Evolutionary conservation across 768 basidiomycete species (phyloP), one percentile per base, ranked within the genome.

Genomic region (Megacollybia marginata): DNA sequence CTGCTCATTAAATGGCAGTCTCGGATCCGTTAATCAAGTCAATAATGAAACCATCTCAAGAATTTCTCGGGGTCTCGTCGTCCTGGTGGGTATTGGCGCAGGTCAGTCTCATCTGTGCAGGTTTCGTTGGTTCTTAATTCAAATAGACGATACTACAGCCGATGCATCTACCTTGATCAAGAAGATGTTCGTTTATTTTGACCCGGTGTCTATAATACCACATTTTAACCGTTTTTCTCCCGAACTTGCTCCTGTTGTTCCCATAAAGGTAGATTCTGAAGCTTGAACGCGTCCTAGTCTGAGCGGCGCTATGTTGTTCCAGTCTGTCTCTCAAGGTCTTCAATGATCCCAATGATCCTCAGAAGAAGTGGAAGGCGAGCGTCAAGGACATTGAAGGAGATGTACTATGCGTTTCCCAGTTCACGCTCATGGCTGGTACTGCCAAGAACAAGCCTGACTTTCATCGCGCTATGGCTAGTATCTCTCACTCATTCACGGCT

Each of bases 371-470:
- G 95, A 94, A 89, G 66, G 68, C 75, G 18, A 90, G 71, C 60
- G 86, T 98, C 44, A 88, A 83, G 65, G 94, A 97, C 55, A 79
- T 96, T 19, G 78, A 80, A 19, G 94, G 92, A 42, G 92, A 95
- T 47, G 77, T 99, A 11, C 78, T 98, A 4, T 97, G 94, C 58
- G 92, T 94, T 13, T 93, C 93, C 1, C 95, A 98, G 57, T 95
- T 96, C 64, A 93, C 94, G 2, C 74, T 99, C 23, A 65, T 94
- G 61, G 88, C 92, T 19, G 85, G 86, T 52, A 92, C 91, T 15
- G 72, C 75, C 47, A 96, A 96, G 65, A 88, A 74, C 62, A 92
- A 93, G 60, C 88, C 88, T 12, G 92, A 96, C 65, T 97, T 97
- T 57, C 93, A 94, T 66, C 78, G 78, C 16, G 88, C 93, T 6